These are phyloP conservation scores for Candida gorgasii DNA, from an alignment of 805 yeast genomes.

Conservation along the genomic window DNA sequence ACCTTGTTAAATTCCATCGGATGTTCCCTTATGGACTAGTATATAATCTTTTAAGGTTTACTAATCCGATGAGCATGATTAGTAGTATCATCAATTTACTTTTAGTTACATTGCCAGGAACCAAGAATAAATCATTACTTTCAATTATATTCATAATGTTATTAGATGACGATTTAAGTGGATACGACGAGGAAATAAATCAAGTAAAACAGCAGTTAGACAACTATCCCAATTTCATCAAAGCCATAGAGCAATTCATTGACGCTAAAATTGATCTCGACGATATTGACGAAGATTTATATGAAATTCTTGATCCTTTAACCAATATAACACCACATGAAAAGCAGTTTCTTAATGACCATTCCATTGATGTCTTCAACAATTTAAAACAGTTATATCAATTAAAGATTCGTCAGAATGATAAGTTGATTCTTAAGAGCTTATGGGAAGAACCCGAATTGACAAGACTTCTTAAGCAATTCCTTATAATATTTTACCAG, in stretches of 20 bases:
- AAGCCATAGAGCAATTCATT: conserved; percentile 28
- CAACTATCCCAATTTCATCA: conserved; percentile 23
- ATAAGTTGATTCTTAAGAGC: conserved; percentile 71
- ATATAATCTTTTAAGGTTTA: conserved; percentile 72
- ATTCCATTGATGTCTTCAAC: conserved; percentile 20
- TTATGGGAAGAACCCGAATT: conserved; percentile 86
- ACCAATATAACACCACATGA: neutral
- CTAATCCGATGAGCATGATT: conserved; percentile 85
- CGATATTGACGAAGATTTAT: conserved; percentile 11
- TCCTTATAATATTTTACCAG: conserved; percentile 50
- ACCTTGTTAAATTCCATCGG: conserved; percentile 68
- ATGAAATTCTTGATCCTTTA: conserved; percentile 1
- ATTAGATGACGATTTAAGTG: conserved; percentile 18
- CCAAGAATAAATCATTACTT: conserved; percentile 43
- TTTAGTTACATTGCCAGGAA: conserved; percentile 50
- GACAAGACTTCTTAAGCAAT: conserved; percentile 69
- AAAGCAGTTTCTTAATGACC: neutral
- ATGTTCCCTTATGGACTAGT: conserved; percentile 80
- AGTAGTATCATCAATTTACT: conserved; percentile 78
- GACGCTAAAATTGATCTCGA: conserved; percentile 10
- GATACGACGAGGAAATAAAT: conserved; percentile 18
- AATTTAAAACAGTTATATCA: conserved; percentile 63
- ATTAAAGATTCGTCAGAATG: conserved; percentile 65
- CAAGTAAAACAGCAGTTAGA: conserved; percentile 40
- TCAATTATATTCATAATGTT: conserved; percentile 72